Base-by-base conservation (phyloP, 306 rosid genomes). In the Cyclanthera cordifolia region DNA sequence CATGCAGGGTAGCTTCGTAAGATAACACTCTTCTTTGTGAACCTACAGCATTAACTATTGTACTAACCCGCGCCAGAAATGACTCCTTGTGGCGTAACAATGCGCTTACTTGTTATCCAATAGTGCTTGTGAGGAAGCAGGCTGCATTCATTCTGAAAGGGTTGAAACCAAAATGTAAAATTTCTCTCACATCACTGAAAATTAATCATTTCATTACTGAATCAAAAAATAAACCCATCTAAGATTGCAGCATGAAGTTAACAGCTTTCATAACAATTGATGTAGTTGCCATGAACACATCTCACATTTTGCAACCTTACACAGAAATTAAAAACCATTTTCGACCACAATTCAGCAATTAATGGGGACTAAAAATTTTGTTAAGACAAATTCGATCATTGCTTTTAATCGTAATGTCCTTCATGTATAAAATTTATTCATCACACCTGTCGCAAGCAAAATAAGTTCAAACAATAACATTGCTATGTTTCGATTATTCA, bases 31-130 rank as follows among this genome's bases (percentile, higher is more conserved):
- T 6, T 43, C 32, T 20, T 63, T 21, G 32, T 21, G 69, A 63
- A 21, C 52, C 34, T 41, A 20, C 3, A 5, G 54, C 12, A 72
- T 54, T 2, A 70, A 74, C 24, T 24, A 67, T 11, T 50, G 58
- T 63, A 72, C 81, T 30, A 78, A 83, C 96, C 94, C 79, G 95
- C 80, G 52, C 95, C 99, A 74, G 91, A 89, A 74, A 93, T 79
- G 75, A 90, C 69, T 57, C 95, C 96, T 67, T 86, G 81, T 10
- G 91, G 86, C 6, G 95, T 93, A 73, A 93, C 84, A 72, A 90
- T 87, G 55, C 94, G 96, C 67, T 87, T 86, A 86, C 96, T 93
- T 47, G 86, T 49, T 70, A 93, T 87, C 96, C 96, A 90, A 61
- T 66, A 89, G 66, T 83, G 94, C 48, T 59, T 73, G 72, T 76